Base-by-base conservation (phyloP, 2,329 filamentous ascomycete species). In the Neodidymelliopsis sp. region DNA sequence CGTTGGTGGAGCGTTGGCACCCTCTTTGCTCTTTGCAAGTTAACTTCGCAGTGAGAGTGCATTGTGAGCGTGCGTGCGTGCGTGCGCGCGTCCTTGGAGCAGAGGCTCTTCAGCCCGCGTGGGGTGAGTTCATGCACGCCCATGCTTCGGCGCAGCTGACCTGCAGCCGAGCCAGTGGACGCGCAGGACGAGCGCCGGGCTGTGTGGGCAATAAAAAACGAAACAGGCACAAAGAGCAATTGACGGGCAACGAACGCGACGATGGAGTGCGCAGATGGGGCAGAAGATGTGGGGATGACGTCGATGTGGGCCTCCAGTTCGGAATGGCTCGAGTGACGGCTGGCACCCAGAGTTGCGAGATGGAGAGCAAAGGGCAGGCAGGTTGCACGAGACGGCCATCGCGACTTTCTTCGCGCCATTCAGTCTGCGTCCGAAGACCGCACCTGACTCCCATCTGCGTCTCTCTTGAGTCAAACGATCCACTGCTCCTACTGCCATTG, bases 151-250 rank as follows among this genome's bases (percentile, higher is more conserved):
- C 11, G 28, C 35, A 40, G 47, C 39, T 40, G 56, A 58, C 54
- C 44, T 23, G 12, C 9, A 54, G 56, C 23, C 54, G 55, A 54
- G 53, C 61, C 59, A 64, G 51, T 64, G 40, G 56, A 46, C 39
- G 51, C 19, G 38, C 25, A 41, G 33, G 24, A 25, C 18, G 10
- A 25, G 44, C 23, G 38, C 38, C 37, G 43, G 33, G 24, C 20
- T 45, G 44, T 43, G 51, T 42, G 51, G 47, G 55, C 51, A 47
- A 45, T 24, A 47, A 37, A 48, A 43, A 52, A 55, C 37, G 39
- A 53, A 31, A 23, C 15, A 45, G 33, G 34, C 23, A 41, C 35
- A 40, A 40, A 50, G 43, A 53, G 54, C 53, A 36, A 56, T 57
- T 57, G 53, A 54, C 34, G 33, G 31, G 34, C 49, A 50, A 49